phyloP scores from a whole-genome alignment of 192 early-diverging fungal genomes.

The Thamnidium elegans region DNA sequence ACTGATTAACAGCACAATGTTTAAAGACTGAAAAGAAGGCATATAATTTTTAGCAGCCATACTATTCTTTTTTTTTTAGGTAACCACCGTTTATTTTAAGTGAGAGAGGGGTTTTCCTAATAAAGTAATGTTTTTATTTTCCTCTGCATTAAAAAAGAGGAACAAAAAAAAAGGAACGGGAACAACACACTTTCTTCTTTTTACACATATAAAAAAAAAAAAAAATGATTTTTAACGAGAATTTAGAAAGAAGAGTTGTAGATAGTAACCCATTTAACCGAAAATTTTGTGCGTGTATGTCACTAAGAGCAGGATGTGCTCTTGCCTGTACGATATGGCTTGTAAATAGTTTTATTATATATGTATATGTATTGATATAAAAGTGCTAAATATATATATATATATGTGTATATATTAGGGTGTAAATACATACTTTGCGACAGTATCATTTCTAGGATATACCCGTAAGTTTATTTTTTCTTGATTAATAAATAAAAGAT shows the following conservation, averaged over 20 bases:
- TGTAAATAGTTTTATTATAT: conserved; percentile 14
- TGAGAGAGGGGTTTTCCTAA: not conserved
- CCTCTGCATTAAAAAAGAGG: not conserved
- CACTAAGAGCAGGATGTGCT: conserved; percentile 27
- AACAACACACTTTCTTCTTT: not conserved
- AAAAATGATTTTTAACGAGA: not conserved
- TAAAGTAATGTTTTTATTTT: conserved; percentile 1
- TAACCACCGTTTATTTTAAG: too few relatives aligned
- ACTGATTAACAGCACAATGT: too few relatives aligned
- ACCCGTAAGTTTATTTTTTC: conserved; percentile 25
- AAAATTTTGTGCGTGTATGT: conserved; percentile 36
- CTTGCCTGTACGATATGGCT: conserved; percentile 30
- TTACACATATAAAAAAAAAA: not conserved
- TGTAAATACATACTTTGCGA: conserved; percentile 21
- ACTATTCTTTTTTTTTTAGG: too few relatives aligned
- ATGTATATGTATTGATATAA: not conserved
- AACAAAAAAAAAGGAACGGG: not conserved
- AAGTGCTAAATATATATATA: not conserved
- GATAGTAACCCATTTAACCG: not conserved
- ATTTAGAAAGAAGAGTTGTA: not conserved
- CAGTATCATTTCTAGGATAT: conserved; percentile 21
- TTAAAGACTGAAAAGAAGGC: too few relatives aligned
- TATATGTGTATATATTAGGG: conserved; percentile 11
- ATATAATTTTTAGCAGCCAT: too few relatives aligned
- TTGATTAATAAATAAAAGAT: not conserved